Conservation (phyloP, 192 early-diverging fungal species). For the Coemansia sp. region DNA sequence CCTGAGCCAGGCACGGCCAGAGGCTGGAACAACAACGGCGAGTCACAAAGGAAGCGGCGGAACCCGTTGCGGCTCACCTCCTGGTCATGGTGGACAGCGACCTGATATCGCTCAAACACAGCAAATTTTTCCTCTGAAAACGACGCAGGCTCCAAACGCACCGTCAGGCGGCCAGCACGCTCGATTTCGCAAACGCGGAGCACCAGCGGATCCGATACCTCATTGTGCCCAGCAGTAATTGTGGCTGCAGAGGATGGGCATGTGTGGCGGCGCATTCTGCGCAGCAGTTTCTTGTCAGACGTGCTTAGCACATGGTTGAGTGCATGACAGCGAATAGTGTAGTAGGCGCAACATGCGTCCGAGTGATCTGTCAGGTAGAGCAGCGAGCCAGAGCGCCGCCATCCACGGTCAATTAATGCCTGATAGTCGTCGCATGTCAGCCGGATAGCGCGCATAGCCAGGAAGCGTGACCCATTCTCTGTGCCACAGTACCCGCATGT, state of each 20-base stretch:
- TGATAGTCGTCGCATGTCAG: slow-evolving; percentile 50
- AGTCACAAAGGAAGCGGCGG: slow-evolving; percentile 73
- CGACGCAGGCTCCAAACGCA: slow-evolving; percentile 59
- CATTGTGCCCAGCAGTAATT: not conserved
- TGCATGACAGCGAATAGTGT: slow-evolving; percentile 37
- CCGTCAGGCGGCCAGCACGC: not conserved
- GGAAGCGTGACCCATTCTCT: slow-evolving; percentile 9
- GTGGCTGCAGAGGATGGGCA: not conserved
- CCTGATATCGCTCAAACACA: slow-evolving; percentile 85
- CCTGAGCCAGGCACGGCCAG: not conserved
- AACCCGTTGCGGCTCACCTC: slow-evolving; percentile 59
- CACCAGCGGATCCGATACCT: slow-evolving; percentile 5
- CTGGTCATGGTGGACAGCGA: slow-evolving; percentile 76
- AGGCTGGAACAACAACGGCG: slow-evolving; percentile 61
- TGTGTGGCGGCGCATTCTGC: slow-evolving; percentile 1
- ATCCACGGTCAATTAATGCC: slow-evolving; percentile 50
- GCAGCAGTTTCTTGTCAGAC: slow-evolving; percentile 35
- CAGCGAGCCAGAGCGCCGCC: slow-evolving; percentile 50
- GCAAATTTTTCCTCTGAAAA: slow-evolving; percentile 76
- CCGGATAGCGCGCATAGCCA: not conserved
- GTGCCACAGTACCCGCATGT: slow-evolving; percentile 46
- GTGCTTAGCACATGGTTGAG: slow-evolving; percentile 9
- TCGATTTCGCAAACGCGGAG: not conserved
- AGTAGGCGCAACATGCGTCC: slow-evolving; percentile 60
- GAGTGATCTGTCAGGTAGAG: slow-evolving; percentile 58